phyloP scores from a whole-genome alignment of 768 basidiomycete species.

The Hypsizygus marmoreus region DNA sequence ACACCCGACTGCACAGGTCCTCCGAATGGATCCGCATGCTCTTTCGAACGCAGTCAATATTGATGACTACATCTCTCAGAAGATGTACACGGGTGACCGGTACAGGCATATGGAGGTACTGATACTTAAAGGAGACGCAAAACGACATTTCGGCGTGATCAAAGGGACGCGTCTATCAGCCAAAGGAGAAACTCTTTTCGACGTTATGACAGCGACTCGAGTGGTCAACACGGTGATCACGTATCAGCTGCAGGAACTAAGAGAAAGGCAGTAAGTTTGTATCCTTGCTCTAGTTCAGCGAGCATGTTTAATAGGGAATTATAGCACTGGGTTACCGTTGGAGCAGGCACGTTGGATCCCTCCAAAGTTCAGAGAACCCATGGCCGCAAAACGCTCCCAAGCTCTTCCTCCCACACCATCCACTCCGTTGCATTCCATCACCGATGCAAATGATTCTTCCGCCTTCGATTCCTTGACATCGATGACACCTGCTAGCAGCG shows the following conservation, averaged over 20 bases:
- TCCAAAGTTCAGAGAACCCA: neutral
- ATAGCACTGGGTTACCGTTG: neutral
- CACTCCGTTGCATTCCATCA: neutral
- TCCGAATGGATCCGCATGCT: too few species aligned
- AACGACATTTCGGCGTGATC: neutral
- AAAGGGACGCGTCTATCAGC: too few species aligned
- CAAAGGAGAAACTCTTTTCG: neutral
- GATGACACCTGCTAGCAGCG: too few species aligned
- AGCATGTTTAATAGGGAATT: neutral
- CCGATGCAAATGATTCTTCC: too few species aligned
- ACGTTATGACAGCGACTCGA: too few species aligned
- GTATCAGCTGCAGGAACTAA: neutral
- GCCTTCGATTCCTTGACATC: too few species aligned
- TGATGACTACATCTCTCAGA: too few species aligned
- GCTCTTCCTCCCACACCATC: neutral
- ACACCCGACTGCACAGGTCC: too few species aligned
- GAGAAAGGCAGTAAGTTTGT: slow-evolving; percentile 1
- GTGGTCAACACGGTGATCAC: neutral
- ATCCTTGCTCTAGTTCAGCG: neutral
- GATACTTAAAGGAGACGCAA: neutral
- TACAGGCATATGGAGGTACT: slow-evolving; percentile 4
- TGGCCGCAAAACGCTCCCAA: neutral
- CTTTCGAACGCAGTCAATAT: too few species aligned
- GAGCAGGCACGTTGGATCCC: slow-evolving; percentile 1
- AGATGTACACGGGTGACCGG: too few species aligned